phyloP scores from a whole-genome alignment of 192 early-diverging fungal species.

The Coemansia sp. region DNA sequence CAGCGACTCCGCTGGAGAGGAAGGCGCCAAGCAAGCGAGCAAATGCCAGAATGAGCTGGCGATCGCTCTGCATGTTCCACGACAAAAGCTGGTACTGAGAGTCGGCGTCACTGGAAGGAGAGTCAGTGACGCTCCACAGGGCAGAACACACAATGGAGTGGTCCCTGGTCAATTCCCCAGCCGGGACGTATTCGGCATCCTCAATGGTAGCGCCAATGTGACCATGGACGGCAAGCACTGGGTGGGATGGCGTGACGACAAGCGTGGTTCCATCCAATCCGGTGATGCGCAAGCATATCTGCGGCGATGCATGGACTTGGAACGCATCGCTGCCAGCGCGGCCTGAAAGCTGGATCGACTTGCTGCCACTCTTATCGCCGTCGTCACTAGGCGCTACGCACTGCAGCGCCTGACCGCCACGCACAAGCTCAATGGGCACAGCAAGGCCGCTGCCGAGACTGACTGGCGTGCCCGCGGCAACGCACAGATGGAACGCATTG shows the following conservation, averaged over 20 bases:
- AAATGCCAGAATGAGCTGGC: slow-evolving; percentile 39
- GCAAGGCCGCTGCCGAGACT: slow-evolving; percentile 43
- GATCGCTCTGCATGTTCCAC: slow-evolving; percentile 17
- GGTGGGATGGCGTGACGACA: slow-evolving; percentile 47
- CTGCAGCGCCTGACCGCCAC: slow-evolving; percentile 26
- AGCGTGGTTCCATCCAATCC: slow-evolving; percentile 40
- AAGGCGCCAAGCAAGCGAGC: slow-evolving; percentile 42
- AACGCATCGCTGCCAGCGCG: slow-evolving; percentile 33
- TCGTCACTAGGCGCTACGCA: slow-evolving; percentile 11
- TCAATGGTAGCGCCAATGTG: slow-evolving; percentile 11
- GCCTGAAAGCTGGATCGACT: slow-evolving; percentile 15
- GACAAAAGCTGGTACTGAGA: slow-evolving; percentile 11
- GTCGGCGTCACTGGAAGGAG: slow-evolving; percentile 2
- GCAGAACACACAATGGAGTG: slow-evolving; percentile 48
- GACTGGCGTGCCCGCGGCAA: slow-evolving; percentile 53
- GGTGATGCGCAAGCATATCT: slow-evolving; percentile 35
- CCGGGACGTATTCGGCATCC: slow-evolving; percentile 36
- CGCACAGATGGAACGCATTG: slow-evolving; percentile 91
- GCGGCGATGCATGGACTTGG: slow-evolving; percentile 40
- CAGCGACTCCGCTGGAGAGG: slow-evolving; percentile 4
- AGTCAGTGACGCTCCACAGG: slow-evolving; percentile 28
- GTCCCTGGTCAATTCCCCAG: slow-evolving; percentile 26
- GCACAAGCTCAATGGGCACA: slow-evolving; percentile 45
- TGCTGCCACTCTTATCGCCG: background rate
- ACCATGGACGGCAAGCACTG: slow-evolving; percentile 37